Percentiles rank a stretch among this genome's conserved stretches.
These are phyloP conservation scores for Lophiostoma macrostomum DNA, from an alignment of 495 filamentous ascomycete species.

Conservation along the genomic window DNA sequence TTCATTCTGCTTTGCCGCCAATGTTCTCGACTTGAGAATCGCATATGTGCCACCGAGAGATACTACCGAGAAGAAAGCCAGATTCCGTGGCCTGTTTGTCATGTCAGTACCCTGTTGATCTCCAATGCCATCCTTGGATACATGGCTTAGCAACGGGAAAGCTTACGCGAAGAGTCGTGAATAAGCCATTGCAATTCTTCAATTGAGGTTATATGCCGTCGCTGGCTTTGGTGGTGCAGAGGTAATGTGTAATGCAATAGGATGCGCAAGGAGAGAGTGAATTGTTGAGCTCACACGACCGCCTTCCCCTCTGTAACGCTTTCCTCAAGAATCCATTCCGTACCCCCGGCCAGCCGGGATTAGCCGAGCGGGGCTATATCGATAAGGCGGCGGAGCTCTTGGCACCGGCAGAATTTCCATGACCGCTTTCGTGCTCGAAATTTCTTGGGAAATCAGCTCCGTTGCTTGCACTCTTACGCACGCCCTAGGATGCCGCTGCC, in stretches of 20 bases:
- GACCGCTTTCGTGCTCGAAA: slow-evolving; percentile 16
- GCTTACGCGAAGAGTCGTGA: slow-evolving; percentile 26
- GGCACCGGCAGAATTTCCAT: slow-evolving; percentile 14
- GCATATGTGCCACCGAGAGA: slow-evolving; percentile 24
- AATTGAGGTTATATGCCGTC: too few relatives aligned
- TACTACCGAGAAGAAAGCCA: slow-evolving; percentile 22
- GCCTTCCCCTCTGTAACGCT: neutral
- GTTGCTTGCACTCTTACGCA: neutral
- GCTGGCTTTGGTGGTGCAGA: neutral
- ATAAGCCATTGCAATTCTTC: slow-evolving; percentile 18
- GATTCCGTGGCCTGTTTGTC: slow-evolving; percentile 22
- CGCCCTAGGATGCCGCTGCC: slow-evolving; percentile 22
- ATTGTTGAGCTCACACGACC: slow-evolving; percentile 29
- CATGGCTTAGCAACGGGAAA: neutral
- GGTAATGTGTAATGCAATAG: neutral
- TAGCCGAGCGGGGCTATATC: slow-evolving; percentile 2
- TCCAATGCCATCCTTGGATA: neutral
- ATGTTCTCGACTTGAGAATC: slow-evolving; percentile 26
- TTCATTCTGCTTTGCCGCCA: slow-evolving; percentile 24
- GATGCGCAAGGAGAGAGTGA: neutral
- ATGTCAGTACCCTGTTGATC: neutral
- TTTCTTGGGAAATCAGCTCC: slow-evolving; percentile 5
- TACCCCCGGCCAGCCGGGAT: neutral
- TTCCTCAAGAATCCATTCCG: slow-evolving; percentile 22
- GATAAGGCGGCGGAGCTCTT: slow-evolving; percentile 8